A percentile compares a stretch with the other conserved stretches of the same genome.
Conservation (phyloP, 2,329 filamentous ascomycete genomes). For the Alternaria gansuensis region DNA sequence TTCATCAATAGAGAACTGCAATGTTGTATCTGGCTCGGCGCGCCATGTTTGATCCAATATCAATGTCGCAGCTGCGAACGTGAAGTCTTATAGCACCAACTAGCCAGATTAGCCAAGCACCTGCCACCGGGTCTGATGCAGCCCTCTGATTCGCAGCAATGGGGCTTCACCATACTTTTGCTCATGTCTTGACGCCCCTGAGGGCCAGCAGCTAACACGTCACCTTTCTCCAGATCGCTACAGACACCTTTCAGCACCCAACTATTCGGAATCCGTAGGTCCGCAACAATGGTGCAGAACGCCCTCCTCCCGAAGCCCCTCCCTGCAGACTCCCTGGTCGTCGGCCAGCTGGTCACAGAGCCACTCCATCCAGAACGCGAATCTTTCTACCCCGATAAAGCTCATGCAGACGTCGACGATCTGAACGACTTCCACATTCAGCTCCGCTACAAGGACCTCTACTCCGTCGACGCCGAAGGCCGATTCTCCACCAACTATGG, state of each 20-base stretch:
- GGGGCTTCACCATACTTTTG: constrained; percentile 22
- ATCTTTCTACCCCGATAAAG: constrained; percentile 48
- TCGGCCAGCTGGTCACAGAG: constrained; percentile 51
- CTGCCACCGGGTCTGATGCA: constrained; percentile 29
- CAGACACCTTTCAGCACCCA: constrained; percentile 5
- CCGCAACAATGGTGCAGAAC: constrained; percentile 45
- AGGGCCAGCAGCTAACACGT: constrained; percentile 7
- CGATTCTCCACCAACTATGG: constrained; percentile 52
- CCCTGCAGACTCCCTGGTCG: constrained; percentile 44
- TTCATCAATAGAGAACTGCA: constrained; percentile 10
- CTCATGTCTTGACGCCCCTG: constrained; percentile 11
- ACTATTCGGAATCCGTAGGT: not conserved
- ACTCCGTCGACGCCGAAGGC: constrained; percentile 50
- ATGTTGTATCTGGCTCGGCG: constrained; percentile 12
- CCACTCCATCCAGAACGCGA: constrained; percentile 51
- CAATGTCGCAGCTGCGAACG: constrained; percentile 30
- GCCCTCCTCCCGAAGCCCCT: constrained; percentile 51
- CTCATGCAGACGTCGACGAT: constrained; percentile 48
- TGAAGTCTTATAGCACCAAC: constrained; percentile 28
- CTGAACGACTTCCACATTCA: constrained; percentile 54
- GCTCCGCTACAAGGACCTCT: constrained; percentile 51
- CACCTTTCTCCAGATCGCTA: not conserved
- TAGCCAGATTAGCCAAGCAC: constrained; percentile 34
- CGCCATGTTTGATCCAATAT: constrained; percentile 32
- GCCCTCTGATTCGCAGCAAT: constrained; percentile 33